Evolutionary conservation across 208 protist genomes (phyloP).

Genomic region (Paratrypanosoma confusum): DNA sequence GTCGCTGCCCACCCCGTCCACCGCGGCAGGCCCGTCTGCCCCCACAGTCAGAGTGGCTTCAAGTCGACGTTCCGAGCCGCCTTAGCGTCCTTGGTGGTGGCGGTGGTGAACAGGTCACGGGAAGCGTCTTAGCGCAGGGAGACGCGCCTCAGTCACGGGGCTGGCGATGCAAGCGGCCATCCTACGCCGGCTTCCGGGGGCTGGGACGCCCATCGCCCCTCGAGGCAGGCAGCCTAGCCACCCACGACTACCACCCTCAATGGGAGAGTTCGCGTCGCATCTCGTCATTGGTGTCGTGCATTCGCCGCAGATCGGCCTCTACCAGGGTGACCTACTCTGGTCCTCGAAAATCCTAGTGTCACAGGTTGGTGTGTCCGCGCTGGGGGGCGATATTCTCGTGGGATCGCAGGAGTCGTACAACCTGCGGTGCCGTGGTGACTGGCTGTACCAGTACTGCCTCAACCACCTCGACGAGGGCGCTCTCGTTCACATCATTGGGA

Average conservation of each 20-base stretch:
- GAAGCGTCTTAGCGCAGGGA: conserved; percentile 1
- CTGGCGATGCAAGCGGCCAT: not conserved
- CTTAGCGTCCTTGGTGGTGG: no score
- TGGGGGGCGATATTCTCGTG: conserved; percentile 3
- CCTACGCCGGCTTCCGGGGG: not conserved
- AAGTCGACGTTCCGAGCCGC: no score
- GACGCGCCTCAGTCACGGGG: conserved; percentile 1
- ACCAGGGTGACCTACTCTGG: conserved; percentile 59
- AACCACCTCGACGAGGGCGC: conserved; percentile 37
- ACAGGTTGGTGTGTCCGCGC: conserved; percentile 37
- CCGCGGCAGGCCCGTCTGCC: no score
- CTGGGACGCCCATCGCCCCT: not conserved
- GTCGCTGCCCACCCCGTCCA: no score
- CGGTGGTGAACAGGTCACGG: no score
- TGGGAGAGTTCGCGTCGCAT: conserved; percentile 21
- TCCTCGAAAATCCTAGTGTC: conserved; percentile 62
- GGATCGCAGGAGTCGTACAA: conserved; percentile 30
- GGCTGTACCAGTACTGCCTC: conserved; percentile 42
- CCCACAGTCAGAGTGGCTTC: no score
- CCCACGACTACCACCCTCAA: not conserved
- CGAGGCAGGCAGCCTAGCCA: not conserved
- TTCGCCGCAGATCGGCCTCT: conserved; percentile 38
- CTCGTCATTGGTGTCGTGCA: conserved; percentile 70
- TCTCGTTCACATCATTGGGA: conserved; percentile 72
- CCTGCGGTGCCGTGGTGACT: conserved; percentile 48